A percentile compares a stretch with the other conserved stretches of the same genome.
Conservation (phyloP, 805 yeast genomes). For the Kuraishia cidri region DNA sequence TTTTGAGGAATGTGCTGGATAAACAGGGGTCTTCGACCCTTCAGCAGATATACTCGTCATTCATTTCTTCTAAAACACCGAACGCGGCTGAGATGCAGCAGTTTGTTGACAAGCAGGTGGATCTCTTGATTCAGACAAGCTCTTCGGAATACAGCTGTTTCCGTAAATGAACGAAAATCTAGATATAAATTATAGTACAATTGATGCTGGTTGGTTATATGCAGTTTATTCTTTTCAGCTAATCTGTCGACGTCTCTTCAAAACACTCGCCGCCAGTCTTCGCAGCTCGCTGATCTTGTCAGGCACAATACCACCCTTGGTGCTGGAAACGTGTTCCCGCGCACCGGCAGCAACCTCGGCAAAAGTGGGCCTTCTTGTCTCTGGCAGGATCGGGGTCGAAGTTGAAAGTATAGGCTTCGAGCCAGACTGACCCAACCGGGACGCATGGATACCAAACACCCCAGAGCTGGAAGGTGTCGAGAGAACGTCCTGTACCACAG, state of each 20-base stretch:
- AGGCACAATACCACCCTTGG: not conserved
- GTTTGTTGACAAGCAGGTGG: not conserved
- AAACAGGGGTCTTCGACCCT: not conserved
- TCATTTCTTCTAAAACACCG: not conserved
- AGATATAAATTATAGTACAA: not conserved
- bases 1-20: not conserved
- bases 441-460: not conserved
- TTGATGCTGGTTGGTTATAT: not conserved
- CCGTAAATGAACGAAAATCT: not conserved
- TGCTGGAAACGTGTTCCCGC: too few species aligned
- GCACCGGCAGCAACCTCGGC: not conserved
- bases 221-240: not conserved
- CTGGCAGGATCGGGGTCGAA: not conserved
- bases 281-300: constrained; percentile 3
- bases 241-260: not conserved
- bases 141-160: constrained; percentile 1
- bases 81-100: not conserved
- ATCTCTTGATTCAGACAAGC: not conserved
- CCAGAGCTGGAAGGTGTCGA: not conserved
- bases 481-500: not conserved
- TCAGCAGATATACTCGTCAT: constrained; percentile 1
- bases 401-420: not conserved
- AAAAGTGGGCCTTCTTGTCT: not conserved
- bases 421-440: not conserved
- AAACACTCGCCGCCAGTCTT: constrained; percentile 3